These are phyloP conservation scores for Claviceps paspali DNA, from an alignment of 2,329 filamentous ascomycete species.

Conservation along the genomic window DNA sequence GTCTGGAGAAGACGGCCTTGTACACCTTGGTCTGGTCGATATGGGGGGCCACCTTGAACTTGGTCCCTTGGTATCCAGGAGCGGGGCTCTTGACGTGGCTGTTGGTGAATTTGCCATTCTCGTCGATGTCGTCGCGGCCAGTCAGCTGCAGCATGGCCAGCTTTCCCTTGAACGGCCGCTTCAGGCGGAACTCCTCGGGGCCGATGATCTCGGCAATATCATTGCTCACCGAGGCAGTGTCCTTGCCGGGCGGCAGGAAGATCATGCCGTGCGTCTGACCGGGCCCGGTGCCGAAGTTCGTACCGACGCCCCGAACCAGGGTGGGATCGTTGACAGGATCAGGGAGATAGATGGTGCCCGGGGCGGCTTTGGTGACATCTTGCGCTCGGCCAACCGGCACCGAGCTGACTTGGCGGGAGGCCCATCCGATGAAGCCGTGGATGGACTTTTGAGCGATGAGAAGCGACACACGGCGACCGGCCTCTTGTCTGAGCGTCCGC, in stretches of 20 bases:
- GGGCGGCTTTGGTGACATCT: slow-evolving; percentile 67
- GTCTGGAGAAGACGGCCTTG: slow-evolving; percentile 74
- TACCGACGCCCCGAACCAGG: slow-evolving; percentile 62
- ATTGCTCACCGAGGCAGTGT: slow-evolving; percentile 58
- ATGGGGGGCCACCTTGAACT: slow-evolving; percentile 79
- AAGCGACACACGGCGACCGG: slow-evolving; percentile 76
- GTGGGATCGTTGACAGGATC: slow-evolving; percentile 76
- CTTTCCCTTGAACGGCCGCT: slow-evolving; percentile 71
- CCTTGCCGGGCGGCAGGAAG: slow-evolving; percentile 73
- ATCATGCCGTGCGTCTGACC: slow-evolving; percentile 69
- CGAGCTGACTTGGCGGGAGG: slow-evolving; percentile 70
- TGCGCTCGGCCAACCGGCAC: slow-evolving; percentile 89
- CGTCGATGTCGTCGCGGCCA: slow-evolving; percentile 56
- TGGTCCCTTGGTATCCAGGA: slow-evolving; percentile 57
- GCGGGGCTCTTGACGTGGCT: slow-evolving; percentile 35
- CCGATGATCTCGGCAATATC: slow-evolving; percentile 73
- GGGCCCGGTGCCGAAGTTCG: slow-evolving; percentile 59
- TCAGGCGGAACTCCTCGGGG: slow-evolving; percentile 67
- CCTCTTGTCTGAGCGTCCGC: slow-evolving; percentile 74
- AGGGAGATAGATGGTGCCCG: slow-evolving; percentile 74
- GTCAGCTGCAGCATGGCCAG: slow-evolving; percentile 69
- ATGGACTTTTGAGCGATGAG: slow-evolving; percentile 94
- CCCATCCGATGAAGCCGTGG: slow-evolving; percentile 78
- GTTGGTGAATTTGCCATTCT: slow-evolving; percentile 47
- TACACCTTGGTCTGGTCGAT: slow-evolving; percentile 92